Base-by-base conservation (phyloP, 257 asterid species). In the Gentiana straminea region DNA sequence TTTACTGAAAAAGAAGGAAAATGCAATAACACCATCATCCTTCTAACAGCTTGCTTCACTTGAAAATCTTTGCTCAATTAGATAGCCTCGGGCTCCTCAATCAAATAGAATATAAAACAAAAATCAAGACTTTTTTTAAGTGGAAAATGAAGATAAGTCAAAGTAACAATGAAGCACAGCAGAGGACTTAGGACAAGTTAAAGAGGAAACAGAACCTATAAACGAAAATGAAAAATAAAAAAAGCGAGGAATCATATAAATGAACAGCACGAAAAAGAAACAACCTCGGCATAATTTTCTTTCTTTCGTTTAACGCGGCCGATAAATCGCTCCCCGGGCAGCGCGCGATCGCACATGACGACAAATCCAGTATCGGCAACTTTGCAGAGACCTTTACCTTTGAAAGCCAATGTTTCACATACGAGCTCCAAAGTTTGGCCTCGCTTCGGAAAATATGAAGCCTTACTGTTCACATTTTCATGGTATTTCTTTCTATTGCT, bases 371-470 rank as follows among this genome's bases (percentile, higher is more conserved):
- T 74, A 37, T 79, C 89, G 4, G 82, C 73, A 35, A 91, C 98
- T 73, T 81, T 91, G 62, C 98, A 91, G 57, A 86, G 46, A 3
- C 98, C 98, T 65, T 85, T 86, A 45, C 95, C 98, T 77, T 91
- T 91, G 67, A 72, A 91, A 49, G 95, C 98, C 58, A 90, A 76
- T 66, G 80, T 73, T 81, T 90, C 96, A 57, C 98, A 86, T 4
- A 75, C 89, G 51, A 86, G 78, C 79, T 86, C 94, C 71, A 90
- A 65, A 1, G 84, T 86, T 76, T 90, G 89, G 44, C 96, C 98
- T 71, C 86, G 73, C 78, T 86, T 90, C 5, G 96, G 98, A 59
- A 73, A 90, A 68, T 67, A 82, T 9, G 73, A 35, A 51, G 50
- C 10, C 5, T 56, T 67, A 57, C 68, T 64, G 13, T 50, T 45